Evolutionary conservation across 2,329 filamentous ascomycete species (phyloP), one percentile per base, ranked within the genome.

Genomic region (Pyrenophora tritici-repentis): DNA sequence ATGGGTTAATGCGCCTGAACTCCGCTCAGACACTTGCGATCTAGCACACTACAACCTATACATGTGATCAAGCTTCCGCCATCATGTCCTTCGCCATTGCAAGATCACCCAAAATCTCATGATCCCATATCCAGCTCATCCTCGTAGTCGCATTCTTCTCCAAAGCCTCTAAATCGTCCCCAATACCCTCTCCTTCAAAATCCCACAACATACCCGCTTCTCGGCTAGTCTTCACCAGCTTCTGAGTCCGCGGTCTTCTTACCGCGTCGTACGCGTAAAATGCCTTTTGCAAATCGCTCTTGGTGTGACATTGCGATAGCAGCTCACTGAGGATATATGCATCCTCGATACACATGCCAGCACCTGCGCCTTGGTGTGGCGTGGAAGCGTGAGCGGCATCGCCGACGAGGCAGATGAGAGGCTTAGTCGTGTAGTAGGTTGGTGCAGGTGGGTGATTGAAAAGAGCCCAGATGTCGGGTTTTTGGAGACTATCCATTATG

Each of bases 341-440:
- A 47, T 84, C 82, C 62, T 85, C 82, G 42, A 84, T 73, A 6
- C 80, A 80, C 60, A 81, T 78, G 0, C 81, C 79, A 0, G 82
- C 82, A 1, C 82, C 83, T 0, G 80, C 74, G 0, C 81, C 82
- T 10, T 80, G 76, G 59, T 82, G 74, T 8, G 49, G 43, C 17
- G 49, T 52, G 6, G 44, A 42, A 7, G 49, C 49, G 22, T 52
- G 49, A 10, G 49, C 49, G 3, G 49, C 49, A 53, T 85, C 82
- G 5, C 83, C 83, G 0, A 82, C 73, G 1, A 85, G 58, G 40
- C 78, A 75, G 7, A 78, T 56, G 0, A 67, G 61, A 9, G 67
- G 70, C 17, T 66, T 63, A 2, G 60, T 58, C 38, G 66, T 65
- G 39, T 61, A 68, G 58, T 76, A 79, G 1, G 68, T 75, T 5